Conservation (phyloP, 768 basidiomycete species). For the Sarcodon aspratus region DNA sequence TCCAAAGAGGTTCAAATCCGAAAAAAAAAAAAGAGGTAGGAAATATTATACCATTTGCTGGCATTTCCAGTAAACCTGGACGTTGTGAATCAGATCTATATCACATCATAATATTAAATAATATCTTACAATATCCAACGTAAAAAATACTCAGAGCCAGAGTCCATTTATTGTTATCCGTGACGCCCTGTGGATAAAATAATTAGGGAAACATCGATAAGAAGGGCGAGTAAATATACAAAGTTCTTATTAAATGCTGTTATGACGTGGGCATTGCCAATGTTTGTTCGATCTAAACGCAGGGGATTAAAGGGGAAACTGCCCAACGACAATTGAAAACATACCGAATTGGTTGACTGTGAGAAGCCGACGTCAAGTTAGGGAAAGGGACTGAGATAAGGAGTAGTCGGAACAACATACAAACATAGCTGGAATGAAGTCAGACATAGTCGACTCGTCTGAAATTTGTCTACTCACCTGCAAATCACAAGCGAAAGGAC, state of each 20-base stretch:
- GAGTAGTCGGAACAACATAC: constrained; percentile 19
- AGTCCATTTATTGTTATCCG: constrained; percentile 44
- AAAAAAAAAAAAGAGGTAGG: neutral
- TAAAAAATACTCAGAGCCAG: constrained; percentile 47
- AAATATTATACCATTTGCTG: constrained; percentile 32
- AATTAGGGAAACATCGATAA: neutral
- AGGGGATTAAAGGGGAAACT: neutral
- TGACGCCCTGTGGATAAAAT: constrained; percentile 27
- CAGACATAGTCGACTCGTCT: neutral
- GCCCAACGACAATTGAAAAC: neutral
- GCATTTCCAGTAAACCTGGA: constrained; percentile 43
- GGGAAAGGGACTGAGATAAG: neutral
- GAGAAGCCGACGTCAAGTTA: neutral
- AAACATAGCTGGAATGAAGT: constrained; percentile 28
- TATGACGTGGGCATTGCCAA: constrained; percentile 47
- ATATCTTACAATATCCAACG: constrained; percentile 41
- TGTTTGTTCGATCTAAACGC: constrained; percentile 41
- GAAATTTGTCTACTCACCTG: constrained; percentile 22
- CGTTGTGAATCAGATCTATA: neutral
- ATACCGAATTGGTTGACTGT: constrained; percentile 14
- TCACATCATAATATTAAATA: neutral
- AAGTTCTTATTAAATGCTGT: constrained; percentile 40
- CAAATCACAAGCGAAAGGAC: constrained; percentile 38
- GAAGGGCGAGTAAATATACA: constrained; percentile 15
- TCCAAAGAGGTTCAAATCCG: neutral